Conservation (phyloP, 2,329 filamentous ascomycete genomes). For the Hypoxylon sp. region DNA sequence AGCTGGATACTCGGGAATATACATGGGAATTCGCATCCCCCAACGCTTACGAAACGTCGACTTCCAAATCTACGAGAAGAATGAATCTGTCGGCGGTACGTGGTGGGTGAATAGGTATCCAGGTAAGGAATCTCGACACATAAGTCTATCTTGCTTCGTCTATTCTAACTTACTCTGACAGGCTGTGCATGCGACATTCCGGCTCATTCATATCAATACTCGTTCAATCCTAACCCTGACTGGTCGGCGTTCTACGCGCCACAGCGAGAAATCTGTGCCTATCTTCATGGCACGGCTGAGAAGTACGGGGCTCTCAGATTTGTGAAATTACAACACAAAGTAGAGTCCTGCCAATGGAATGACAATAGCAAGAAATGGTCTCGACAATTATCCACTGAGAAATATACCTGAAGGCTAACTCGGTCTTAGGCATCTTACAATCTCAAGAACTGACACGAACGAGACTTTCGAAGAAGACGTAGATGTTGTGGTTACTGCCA, state of each 20-base stretch:
- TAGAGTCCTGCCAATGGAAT: constrained; percentile 57
- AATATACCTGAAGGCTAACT: constrained; percentile 4
- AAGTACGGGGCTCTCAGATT: constrained; percentile 61
- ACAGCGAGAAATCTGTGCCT: constrained; percentile 61
- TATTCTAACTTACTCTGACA: constrained; percentile 29
- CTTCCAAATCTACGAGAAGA: constrained; percentile 52
- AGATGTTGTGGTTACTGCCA: constrained; percentile 57
- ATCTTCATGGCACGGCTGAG: constrained; percentile 60
- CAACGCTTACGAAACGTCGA: constrained; percentile 52
- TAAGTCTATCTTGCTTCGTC: neutral
- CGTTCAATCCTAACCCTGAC: constrained; percentile 65
- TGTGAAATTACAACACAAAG: constrained; percentile 58
- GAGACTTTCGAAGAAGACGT: constrained; percentile 55
- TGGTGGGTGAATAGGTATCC: constrained; percentile 56
- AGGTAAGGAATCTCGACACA: constrained; percentile 36
- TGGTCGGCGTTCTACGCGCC: constrained; percentile 66
- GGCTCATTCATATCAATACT: constrained; percentile 67
- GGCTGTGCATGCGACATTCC: constrained; percentile 52
- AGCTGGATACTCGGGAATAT: constrained; percentile 53
- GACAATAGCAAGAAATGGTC: constrained; percentile 55
- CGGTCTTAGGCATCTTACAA: constrained; percentile 49
- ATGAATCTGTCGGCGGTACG: constrained; percentile 53
- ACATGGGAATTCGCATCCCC: constrained; percentile 52
- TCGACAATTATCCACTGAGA: neutral
- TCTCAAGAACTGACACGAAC: constrained; percentile 52